Percentiles rank a stretch among this genome's conserved stretches.
phyloP scores from a whole-genome alignment of 2,329 filamentous ascomycete genomes.

The Chaetomium olivaceum region DNA sequence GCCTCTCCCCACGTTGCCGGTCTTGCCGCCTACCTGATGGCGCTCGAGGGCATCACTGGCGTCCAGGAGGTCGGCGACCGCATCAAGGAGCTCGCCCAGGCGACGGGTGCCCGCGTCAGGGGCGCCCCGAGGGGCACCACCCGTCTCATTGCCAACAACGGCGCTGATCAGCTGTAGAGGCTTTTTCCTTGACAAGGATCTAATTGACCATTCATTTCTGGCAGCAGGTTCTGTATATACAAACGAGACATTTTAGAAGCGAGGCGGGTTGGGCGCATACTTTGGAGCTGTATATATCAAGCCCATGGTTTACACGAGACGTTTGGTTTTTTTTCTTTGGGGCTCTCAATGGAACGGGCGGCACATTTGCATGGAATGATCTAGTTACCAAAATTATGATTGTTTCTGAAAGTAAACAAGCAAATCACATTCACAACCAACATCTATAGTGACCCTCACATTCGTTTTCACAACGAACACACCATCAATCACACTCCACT shows the following conservation, averaged over 20 bases:
- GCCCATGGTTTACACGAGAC: background rate
- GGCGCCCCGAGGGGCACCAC: constrained; percentile 51
- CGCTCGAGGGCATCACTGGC: constrained; percentile 51
- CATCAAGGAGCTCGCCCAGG: constrained; percentile 55
- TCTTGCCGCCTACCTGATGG: constrained; percentile 67
- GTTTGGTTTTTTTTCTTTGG: background rate
- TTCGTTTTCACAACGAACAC: no score
- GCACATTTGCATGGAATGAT: background rate
- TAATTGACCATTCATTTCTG: constrained; percentile 10
- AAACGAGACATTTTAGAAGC: background rate
- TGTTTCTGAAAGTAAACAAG: background rate
- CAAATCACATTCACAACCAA: background rate
- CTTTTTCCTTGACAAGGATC: background rate
- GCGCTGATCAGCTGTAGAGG: constrained; percentile 28
- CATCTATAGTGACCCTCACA: no score
- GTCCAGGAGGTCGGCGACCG: constrained; percentile 48
- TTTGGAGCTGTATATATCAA: constrained; percentile 11
- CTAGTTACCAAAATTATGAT: background rate
- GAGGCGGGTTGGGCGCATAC: background rate
- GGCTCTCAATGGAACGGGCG: background rate
- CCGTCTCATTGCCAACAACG: constrained; percentile 59
- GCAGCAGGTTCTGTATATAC: constrained; percentile 25
- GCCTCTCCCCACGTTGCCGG: constrained; percentile 68
- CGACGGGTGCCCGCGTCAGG: constrained; percentile 47
- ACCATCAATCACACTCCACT: no score